These are phyloP conservation scores for Bruguiera hainesii DNA, from an alignment of 441 rosid genomes.

Conservation along the genomic window DNA sequence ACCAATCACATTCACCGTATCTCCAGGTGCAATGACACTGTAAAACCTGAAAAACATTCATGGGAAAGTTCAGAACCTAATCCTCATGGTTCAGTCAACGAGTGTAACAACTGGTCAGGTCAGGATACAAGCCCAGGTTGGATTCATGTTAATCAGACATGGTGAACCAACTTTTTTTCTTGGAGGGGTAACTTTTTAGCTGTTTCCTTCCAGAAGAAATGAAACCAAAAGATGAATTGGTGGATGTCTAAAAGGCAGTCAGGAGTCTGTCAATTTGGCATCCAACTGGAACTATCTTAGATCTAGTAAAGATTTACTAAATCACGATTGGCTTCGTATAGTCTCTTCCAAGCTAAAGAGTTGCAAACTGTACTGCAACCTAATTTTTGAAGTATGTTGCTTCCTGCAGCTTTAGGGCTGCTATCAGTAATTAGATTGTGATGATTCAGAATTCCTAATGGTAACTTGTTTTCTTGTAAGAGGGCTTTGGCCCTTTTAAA, in stretches of 20 bases:
- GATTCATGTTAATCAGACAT: too few relatives aligned
- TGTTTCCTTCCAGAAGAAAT: too few relatives aligned
- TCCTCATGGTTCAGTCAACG: constrained; percentile 6
- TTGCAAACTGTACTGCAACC: neutral
- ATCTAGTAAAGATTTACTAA: neutral
- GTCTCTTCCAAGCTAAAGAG: neutral
- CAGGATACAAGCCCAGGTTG: neutral
- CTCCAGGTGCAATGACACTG: constrained; percentile 89
- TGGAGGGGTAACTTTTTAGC: too few relatives aligned
- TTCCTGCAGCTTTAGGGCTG: neutral
- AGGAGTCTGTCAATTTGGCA: neutral
- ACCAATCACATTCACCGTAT: constrained; percentile 88
- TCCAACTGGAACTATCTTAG: neutral
- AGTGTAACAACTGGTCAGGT: neutral
- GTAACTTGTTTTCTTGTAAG: neutral
- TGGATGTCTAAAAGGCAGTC: neutral
- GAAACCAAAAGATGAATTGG: neutral
- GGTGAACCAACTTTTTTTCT: too few relatives aligned
- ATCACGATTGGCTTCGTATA: neutral
- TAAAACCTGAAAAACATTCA: constrained; percentile 55
- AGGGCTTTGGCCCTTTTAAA: neutral
- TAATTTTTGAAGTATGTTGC: neutral
- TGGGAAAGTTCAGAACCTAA: constrained; percentile 18
- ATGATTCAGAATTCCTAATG: too few relatives aligned
- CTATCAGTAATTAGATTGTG: too few relatives aligned